phyloP scores from a whole-genome alignment of 129 eudicot species.

The Saussurea involucrata region DNA sequence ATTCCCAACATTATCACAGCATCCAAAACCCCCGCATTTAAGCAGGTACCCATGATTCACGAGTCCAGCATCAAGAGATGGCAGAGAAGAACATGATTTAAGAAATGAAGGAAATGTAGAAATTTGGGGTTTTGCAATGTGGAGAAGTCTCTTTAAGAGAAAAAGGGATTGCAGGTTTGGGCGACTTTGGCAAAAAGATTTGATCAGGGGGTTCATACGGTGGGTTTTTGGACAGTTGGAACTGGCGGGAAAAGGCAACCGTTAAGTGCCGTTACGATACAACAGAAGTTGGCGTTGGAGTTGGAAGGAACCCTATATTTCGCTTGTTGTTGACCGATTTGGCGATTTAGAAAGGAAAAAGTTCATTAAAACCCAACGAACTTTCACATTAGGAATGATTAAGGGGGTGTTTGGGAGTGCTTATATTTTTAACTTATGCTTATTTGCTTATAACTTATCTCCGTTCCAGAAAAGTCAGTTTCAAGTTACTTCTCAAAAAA shows the following conservation, averaged over 20 bases:
- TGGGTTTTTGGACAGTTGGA: not conserved
- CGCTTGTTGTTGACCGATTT: not conserved
- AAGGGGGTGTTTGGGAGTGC: too few relatives aligned
- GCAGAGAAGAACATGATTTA: conserved; percentile 25
- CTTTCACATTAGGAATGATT: too few relatives aligned
- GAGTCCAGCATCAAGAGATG: conserved; percentile 6
- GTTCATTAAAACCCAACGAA: too few relatives aligned
- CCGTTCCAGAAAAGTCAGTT: too few relatives aligned
- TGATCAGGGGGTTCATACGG: conserved; percentile 28
- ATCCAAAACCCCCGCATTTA: conserved; percentile 14
- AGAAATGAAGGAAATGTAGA: conserved; percentile 24
- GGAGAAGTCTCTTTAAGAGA: conserved; percentile 29
- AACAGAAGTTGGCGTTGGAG: not conserved
- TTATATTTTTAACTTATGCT: too few relatives aligned
- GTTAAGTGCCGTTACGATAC: not conserved
- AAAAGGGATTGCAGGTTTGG: conserved; percentile 25
- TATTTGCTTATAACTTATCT: too few relatives aligned
- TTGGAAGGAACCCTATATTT: not conserved
- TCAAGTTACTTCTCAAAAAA: too few relatives aligned
- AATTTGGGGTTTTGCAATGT: conserved; percentile 19
- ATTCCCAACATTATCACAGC: conserved; percentile 11
- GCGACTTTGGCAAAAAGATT: conserved; percentile 4
- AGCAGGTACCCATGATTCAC: conserved; percentile 28
- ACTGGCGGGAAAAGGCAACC: conserved; percentile 11
- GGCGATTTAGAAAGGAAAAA: not conserved